These are phyloP conservation scores for Hibiscus syriacus DNA, from an alignment of 345 rosid genomes.

Conservation along the genomic window DNA sequence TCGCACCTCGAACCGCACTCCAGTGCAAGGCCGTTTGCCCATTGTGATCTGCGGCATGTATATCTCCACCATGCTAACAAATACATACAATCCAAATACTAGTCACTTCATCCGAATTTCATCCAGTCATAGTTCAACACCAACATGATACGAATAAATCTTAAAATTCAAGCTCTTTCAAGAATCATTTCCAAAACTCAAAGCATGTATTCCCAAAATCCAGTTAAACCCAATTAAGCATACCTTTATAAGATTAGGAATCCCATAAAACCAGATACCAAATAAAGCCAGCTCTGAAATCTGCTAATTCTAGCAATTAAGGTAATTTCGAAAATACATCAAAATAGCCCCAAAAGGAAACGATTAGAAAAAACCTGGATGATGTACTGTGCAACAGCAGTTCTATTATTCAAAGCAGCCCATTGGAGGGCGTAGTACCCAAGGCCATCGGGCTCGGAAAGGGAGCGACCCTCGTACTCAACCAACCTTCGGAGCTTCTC, in stretches of 20 bases:
- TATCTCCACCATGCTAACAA: conserved; percentile 84
- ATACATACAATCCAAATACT: conserved; percentile 8
- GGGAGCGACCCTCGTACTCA: conserved; percentile 82
- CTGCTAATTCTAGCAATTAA: too few species aligned
- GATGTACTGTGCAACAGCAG: conserved; percentile 87
- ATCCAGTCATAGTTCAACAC: background rate
- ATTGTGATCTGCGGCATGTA: conserved; percentile 76
- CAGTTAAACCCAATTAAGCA: background rate
- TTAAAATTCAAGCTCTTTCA: conserved; percentile 9
- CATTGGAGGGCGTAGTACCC: conserved; percentile 94
- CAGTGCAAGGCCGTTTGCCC: conserved; percentile 98
- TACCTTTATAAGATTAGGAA: background rate
- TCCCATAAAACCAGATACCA: background rate
- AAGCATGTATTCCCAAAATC: background rate
- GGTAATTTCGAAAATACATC: conserved; percentile 9
- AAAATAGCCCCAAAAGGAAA: background rate
- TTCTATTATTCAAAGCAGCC: conserved; percentile 93
- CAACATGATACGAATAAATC: background rate
- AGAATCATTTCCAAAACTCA: background rate
- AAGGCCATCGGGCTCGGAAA: conserved; percentile 72
- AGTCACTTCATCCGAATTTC: background rate
- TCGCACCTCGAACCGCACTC: conserved; percentile 96
- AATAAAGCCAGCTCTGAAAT: background rate
- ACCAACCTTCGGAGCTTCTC: conserved; percentile 96
- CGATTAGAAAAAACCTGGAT: conserved; percentile 29